These are phyloP conservation scores for Chaetomium olivaceum DNA, from an alignment of 2,329 filamentous ascomycete species.

Conservation along the genomic window DNA sequence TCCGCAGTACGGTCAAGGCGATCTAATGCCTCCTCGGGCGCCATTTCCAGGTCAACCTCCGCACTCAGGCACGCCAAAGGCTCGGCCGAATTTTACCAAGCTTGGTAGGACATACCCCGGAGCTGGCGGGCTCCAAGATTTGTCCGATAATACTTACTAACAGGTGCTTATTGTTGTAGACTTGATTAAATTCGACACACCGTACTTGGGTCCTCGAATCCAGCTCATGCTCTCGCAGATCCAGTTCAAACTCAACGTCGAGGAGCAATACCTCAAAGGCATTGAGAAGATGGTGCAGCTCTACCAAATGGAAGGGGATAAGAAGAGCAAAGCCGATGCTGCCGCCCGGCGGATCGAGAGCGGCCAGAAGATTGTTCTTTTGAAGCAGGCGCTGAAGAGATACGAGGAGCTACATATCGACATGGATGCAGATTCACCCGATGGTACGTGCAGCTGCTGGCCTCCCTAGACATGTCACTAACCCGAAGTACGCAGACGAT, in stretches of 20 bases:
- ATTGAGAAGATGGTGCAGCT: constrained; percentile 99
- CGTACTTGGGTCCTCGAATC: constrained; percentile 92
- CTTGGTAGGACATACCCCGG: constrained; percentile 63
- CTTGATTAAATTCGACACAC: constrained; percentile 97
- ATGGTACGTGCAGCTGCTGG: constrained; percentile 61
- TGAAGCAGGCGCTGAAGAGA: constrained; percentile 93
- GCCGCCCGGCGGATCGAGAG: constrained; percentile 88
- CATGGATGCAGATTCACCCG: constrained; percentile 76
- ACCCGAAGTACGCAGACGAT: constrained; percentile 65
- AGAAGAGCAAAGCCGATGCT: constrained; percentile 91
- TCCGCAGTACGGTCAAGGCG: constrained; percentile 61
- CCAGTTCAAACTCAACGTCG: constrained; percentile 97
- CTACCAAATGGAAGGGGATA: constrained; percentile 95
- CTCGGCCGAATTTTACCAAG: constrained; percentile 90
- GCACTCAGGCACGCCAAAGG: constrained; percentile 66
- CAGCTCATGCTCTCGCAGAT: constrained; percentile 99
- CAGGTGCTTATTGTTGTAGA: constrained; percentile 53
- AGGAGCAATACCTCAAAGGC: constrained; percentile 97
- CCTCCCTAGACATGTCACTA: constrained; percentile 1
- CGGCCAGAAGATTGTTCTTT: constrained; percentile 93
- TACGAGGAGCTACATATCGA: constrained; percentile 98
- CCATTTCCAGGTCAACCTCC: constrained; percentile 76
- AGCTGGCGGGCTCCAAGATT: not conserved
- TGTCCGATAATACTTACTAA: not conserved
- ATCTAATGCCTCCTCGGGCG: constrained; percentile 77